Evolutionary conservation across 225 moss, liverwort and hornwort species (phyloP).

Genomic region (Pleurozium schreberi): DNA sequence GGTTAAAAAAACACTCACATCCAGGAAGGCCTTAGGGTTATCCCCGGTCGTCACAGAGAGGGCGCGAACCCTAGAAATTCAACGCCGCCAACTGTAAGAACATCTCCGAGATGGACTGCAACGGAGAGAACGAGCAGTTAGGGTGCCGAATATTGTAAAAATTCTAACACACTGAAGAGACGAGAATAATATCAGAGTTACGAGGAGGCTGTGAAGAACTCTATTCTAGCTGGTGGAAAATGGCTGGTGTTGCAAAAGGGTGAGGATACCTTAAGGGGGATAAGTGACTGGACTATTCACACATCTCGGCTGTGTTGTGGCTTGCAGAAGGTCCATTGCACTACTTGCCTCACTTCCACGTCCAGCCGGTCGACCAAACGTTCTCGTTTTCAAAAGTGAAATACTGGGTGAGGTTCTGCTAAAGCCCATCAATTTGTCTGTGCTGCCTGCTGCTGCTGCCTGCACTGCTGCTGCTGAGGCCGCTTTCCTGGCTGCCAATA

Average conservation of each 20-base stretch:
- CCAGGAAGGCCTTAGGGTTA: neutral
- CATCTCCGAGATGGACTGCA: neutral
- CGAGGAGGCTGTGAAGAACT: neutral
- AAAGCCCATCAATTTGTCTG: neutral
- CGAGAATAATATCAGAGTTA: neutral
- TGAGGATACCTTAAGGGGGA: neutral
- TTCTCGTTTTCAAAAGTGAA: conserved; percentile 18
- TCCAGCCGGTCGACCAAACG: conserved; percentile 9
- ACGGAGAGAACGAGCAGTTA: neutral
- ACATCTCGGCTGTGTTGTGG: conserved; percentile 1
- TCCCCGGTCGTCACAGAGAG: neutral
- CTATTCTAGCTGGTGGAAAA: neutral
- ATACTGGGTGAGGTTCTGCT: conserved; percentile 17
- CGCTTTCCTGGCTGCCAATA: conserved; percentile 51
- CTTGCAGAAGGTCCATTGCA: conserved; percentile 54
- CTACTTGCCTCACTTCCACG: conserved; percentile 31
- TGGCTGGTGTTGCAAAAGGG: neutral
- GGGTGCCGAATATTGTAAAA: neutral
- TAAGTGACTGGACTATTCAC: neutral
- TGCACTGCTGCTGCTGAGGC: conserved; percentile 54
- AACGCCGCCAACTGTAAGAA: neutral
- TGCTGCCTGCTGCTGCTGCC: conserved; percentile 35
- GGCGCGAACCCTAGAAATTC: neutral
- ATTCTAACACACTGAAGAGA: neutral
- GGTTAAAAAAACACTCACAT: neutral